A percentile compares a stretch with the other conserved stretches of the same genome.
Conservation (phyloP, 1,139 yeast genomes). For the Hemisphaericaspora xylofermentans region DNA sequence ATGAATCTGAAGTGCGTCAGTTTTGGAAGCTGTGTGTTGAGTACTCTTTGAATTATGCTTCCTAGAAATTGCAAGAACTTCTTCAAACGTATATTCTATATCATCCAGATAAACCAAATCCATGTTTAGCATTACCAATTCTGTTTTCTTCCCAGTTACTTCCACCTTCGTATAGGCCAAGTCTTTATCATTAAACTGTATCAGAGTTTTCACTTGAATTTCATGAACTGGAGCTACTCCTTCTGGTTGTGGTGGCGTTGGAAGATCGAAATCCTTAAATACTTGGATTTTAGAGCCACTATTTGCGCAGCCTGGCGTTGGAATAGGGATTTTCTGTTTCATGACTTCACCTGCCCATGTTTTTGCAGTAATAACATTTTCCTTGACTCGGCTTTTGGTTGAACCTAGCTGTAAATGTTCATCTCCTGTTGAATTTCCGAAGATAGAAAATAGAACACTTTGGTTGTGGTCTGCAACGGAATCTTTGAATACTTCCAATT, state of each 20-base stretch:
- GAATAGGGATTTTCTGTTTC: slow-evolving; percentile 29
- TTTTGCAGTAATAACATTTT: slow-evolving; percentile 56
- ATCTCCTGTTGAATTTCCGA: slow-evolving; percentile 22
- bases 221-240: background rate
- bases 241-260: background rate
- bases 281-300: slow-evolving; percentile 18
- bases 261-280: slow-evolving; percentile 14
- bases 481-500: slow-evolving; percentile 33
- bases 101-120: slow-evolving; percentile 46
- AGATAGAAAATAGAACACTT: slow-evolving; percentile 31
- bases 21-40: no score
- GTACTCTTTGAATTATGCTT: background rate
- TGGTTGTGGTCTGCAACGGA: slow-evolving; percentile 18
- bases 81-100: slow-evolving; percentile 59
- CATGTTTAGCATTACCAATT: slow-evolving; percentile 62
- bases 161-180: slow-evolving; percentile 45
- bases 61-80: slow-evolving; percentile 37
- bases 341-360: slow-evolving; percentile 69
- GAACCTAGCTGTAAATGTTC: slow-evolving; percentile 42
- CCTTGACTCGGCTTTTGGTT: slow-evolving; percentile 56
- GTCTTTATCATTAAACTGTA: slow-evolving; percentile 22
- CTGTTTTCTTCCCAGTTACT: slow-evolving; percentile 61
- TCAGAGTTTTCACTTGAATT: slow-evolving; percentile 3
- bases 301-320: background rate
- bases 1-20: no score